Evolutionary conservation across 495 filamentous ascomycete species (phyloP).

Genomic region (Annulohypoxylon bovei): DNA sequence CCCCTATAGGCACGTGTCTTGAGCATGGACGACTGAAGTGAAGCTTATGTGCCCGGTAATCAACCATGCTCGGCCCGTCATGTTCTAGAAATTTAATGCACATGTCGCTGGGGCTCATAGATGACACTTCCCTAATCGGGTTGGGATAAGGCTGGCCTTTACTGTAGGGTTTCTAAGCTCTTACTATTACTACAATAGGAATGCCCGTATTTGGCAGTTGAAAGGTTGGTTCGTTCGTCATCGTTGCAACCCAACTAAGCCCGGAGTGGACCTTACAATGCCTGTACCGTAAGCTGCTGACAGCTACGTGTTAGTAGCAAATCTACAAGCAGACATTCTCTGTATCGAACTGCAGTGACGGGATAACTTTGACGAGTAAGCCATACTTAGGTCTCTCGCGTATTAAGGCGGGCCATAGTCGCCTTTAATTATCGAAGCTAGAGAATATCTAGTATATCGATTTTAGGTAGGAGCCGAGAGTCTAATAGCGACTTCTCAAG

Average conservation of each 20-base stretch:
- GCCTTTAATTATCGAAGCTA: background rate
- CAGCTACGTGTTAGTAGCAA: background rate
- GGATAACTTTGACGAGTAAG: constrained; percentile 17
- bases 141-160: constrained; percentile 30
- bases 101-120: constrained; percentile 5
- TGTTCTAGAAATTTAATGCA: constrained; percentile 25
- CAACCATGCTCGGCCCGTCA: constrained; percentile 4
- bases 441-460: constrained; percentile 2
- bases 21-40: background rate
- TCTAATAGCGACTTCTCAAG: background rate
- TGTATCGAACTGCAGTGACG: background rate
- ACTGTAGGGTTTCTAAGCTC: constrained; percentile 28
- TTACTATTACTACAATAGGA: constrained; percentile 32
- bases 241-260: constrained; percentile 18
- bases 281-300: constrained; percentile 17
- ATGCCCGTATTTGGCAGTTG: background rate
- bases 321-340: constrained; percentile 3
- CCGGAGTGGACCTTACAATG: constrained; percentile 14
- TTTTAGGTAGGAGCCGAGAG: constrained; percentile 15
- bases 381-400: constrained; percentile 1
- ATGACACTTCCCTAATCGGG: constrained; percentile 27
- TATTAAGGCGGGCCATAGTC: constrained; percentile 1
- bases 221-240: constrained; percentile 19
- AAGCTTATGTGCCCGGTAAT: background rate
- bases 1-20: background rate